Percentiles rank a stretch among this genome's conserved stretches.
Conservation (phyloP, 2,329 filamentous ascomycete genomes). For the Boeremia lycopersici region DNA sequence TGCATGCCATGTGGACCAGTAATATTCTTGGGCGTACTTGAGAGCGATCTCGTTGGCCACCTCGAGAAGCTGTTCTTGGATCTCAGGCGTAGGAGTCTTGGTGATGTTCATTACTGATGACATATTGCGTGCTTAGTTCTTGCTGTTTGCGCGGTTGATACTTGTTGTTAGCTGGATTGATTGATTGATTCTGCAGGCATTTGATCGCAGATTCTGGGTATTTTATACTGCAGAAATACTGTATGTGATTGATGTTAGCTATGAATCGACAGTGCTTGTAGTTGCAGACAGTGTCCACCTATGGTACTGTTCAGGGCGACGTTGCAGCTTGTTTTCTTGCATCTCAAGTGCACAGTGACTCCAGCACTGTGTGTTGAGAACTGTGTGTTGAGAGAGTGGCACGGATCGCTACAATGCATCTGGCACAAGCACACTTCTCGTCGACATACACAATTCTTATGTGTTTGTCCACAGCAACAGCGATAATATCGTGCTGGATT, state of each 20-base stretch:
- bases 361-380: too few species aligned
- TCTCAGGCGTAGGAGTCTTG: not conserved
- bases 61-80: not conserved
- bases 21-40: not conserved
- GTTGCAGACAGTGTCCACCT: not conserved
- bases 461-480: not conserved
- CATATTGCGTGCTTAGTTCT: not conserved
- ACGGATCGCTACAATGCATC: too few species aligned
- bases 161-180: not conserved
- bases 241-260: not conserved
- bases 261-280: not conserved
- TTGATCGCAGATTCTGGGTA: too few species aligned
- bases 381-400: too few species aligned
- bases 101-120: not conserved
- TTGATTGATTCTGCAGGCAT: not conserved
- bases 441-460: too few species aligned
- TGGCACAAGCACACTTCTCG: too few species aligned
- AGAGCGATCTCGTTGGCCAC: not conserved
- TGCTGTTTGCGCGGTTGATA: not conserved
- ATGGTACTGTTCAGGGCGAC: not conserved
- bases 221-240: not conserved
- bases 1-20: constrained; percentile 4
- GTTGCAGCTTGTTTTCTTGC: not conserved
- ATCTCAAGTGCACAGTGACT: not conserved
- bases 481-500: too few species aligned